Conservation (phyloP, 352 stramenopile species). For the Plasmopara viticola region DNA sequence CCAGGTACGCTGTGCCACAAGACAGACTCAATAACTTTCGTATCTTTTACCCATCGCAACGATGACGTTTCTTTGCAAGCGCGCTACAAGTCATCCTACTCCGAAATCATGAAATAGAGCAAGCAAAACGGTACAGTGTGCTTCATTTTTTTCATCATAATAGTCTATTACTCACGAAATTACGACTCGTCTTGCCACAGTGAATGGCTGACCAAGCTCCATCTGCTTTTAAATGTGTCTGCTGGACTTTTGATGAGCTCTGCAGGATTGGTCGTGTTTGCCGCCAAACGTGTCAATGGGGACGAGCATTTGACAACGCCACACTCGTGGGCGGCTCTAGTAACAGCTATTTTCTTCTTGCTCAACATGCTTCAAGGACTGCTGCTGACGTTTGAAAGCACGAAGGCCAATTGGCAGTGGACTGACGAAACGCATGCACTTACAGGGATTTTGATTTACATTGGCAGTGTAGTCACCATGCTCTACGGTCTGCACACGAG, state of each 20-base stretch:
- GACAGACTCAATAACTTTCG: neutral
- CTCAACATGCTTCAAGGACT: conserved; percentile 67
- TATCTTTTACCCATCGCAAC: neutral
- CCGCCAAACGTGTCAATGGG: conserved; percentile 23
- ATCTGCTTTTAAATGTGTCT: conserved; percentile 42
- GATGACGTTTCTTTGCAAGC: conserved; percentile 7
- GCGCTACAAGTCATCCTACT: conserved; percentile 52
- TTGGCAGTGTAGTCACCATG: conserved; percentile 38
- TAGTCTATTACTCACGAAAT: conserved; percentile 4
- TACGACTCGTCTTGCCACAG: conserved; percentile 12
- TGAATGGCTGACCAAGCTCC: conserved; percentile 47
- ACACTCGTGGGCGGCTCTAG: conserved; percentile 52
- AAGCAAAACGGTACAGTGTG: conserved; percentile 32
- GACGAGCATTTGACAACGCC: conserved; percentile 37
- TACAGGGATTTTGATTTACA: conserved; percentile 51
- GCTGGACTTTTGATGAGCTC: conserved; percentile 32
- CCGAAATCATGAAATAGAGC: conserved; percentile 34
- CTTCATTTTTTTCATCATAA: conserved; percentile 1
- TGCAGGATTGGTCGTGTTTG: conserved; percentile 33
- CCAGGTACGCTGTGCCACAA: conserved; percentile 20
- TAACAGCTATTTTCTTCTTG: conserved; percentile 43
- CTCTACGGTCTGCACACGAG: conserved; percentile 45
- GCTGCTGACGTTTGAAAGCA: conserved; percentile 54
- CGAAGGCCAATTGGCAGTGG: conserved; percentile 56
- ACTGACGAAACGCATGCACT: conserved; percentile 66